phyloP scores from a whole-genome alignment of 164 flowering plant genomes.

The Euptelea pleiosperma region DNA sequence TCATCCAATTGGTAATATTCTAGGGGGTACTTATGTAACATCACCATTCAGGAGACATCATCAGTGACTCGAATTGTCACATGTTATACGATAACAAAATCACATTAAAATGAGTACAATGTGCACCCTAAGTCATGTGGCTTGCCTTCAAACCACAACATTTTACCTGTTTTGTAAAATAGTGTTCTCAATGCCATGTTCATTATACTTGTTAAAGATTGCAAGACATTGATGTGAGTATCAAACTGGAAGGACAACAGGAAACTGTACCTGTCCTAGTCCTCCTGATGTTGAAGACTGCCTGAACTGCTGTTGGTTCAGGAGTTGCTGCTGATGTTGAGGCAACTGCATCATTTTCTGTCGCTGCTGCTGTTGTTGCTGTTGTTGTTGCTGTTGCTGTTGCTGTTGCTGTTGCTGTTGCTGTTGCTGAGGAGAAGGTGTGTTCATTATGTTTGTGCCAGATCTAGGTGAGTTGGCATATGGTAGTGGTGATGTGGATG shows the following conservation, averaged over 20 bases:
- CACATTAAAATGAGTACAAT: too few relatives aligned
- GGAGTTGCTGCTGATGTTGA: constrained; percentile 77
- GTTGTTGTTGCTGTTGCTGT: constrained; percentile 47
- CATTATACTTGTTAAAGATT: neutral
- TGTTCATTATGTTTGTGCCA: constrained; percentile 69
- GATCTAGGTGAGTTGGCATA: constrained; percentile 97
- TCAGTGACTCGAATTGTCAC: too few relatives aligned
- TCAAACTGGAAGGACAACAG: neutral
- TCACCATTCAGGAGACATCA: too few relatives aligned
- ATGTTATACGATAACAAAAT: too few relatives aligned
- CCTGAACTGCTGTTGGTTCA: constrained; percentile 82
- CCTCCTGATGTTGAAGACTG: constrained; percentile 60
- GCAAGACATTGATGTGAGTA: neutral
- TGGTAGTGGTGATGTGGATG: constrained; percentile 74
- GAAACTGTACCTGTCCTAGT: constrained; percentile 55
- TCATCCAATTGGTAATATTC: too few relatives aligned
- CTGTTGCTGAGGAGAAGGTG: constrained; percentile 96
- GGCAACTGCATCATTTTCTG: constrained; percentile 66
- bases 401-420: constrained; percentile 58
- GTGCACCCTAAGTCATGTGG: too few relatives aligned
- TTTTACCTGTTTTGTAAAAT: too few relatives aligned
- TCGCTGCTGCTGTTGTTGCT: constrained; percentile 44
- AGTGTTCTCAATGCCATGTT: too few relatives aligned
- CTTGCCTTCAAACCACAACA: too few relatives aligned
- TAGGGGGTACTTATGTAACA: too few relatives aligned